phyloP scores from a whole-genome alignment of 2,329 filamentous ascomycete species.

The Orbilia quercus region DNA sequence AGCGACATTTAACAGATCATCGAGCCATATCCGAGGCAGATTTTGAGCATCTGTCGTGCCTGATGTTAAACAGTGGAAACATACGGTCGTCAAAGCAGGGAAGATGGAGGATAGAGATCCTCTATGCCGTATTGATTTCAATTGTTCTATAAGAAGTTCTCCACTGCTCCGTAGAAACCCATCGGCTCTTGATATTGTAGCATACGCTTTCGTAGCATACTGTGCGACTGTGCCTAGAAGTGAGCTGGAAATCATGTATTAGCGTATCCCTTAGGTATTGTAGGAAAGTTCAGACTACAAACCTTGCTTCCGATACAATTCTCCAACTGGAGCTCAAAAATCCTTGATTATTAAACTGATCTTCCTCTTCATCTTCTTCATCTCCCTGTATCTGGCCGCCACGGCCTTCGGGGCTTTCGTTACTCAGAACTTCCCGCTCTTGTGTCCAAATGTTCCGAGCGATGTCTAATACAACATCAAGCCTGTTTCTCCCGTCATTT shows the following conservation, averaged over 20 bases:
- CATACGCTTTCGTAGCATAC: slow-evolving; percentile 62
- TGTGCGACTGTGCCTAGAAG: slow-evolving; percentile 62
- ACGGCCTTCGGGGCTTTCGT: slow-evolving; percentile 93
- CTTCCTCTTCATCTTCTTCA: slow-evolving; percentile 62
- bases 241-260: slow-evolving; percentile 46
- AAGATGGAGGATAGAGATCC: slow-evolving; percentile 95
- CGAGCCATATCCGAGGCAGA: slow-evolving; percentile 56
- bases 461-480: slow-evolving; percentile 66
- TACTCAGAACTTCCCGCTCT: slow-evolving; percentile 82
- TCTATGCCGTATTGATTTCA: slow-evolving; percentile 84
- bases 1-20: slow-evolving; percentile 57
- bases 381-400: slow-evolving; percentile 75
- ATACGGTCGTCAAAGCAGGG: slow-evolving; percentile 84
- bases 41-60: slow-evolving; percentile 71
- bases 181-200: slow-evolving; percentile 54
- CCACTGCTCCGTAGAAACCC: slow-evolving; percentile 75
- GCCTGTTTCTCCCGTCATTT: slow-evolving; percentile 66
- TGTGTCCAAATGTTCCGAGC: slow-evolving; percentile 79
- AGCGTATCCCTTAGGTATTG: too few relatives aligned
- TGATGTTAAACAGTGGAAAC: slow-evolving; percentile 71
- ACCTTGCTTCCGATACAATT: slow-evolving; percentile 94
- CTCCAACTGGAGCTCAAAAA: slow-evolving; percentile 94
- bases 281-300: too few relatives aligned
- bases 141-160: slow-evolving; percentile 80
- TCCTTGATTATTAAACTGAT: slow-evolving; percentile 80